Percentiles rank a stretch among this genome's conserved stretches.
phyloP scores from a whole-genome alignment of 345 rosid species.

The Pistacia vera region DNA sequence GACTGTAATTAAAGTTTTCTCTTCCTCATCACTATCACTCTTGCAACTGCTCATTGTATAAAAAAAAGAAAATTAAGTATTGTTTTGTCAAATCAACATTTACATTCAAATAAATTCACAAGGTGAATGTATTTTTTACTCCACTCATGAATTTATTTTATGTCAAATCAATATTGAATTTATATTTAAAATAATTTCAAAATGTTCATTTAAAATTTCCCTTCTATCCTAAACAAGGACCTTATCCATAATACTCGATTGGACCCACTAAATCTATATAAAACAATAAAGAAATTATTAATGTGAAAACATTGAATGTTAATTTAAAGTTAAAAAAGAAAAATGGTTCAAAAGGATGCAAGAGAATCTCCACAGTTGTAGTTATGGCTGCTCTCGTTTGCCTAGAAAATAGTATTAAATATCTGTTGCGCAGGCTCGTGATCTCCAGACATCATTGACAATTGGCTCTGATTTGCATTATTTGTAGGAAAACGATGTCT shows the following conservation, averaged over 20 bases:
- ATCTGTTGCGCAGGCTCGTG: conserved; percentile 29
- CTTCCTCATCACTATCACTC: no score
- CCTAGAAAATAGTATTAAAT: conserved; percentile 23
- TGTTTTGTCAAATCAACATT: no score
- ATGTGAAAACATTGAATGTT: conserved; percentile 10
- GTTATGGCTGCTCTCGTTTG: background rate
- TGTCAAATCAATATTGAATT: no score
- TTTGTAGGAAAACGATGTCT: background rate
- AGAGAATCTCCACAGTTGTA: conserved; percentile 17
- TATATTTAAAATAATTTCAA: no score
- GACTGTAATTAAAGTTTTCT: no score
- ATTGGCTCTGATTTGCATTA: background rate
- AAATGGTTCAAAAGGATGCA: background rate
- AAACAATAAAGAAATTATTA: background rate
- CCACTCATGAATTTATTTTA: no score
- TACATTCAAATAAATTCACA: no score
- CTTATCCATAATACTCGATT: background rate
- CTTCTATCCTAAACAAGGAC: background rate
- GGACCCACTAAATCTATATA: conserved; percentile 21
- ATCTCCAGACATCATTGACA: conserved; percentile 18
- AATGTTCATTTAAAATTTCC: no score
- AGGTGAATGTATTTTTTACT: no score
- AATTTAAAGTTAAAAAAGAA: background rate
- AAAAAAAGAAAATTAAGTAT: no score
- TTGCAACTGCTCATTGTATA: no score